Base-by-base conservation (phyloP, 768 basidiomycete genomes). In the Leccinum subtestaceum region DNA sequence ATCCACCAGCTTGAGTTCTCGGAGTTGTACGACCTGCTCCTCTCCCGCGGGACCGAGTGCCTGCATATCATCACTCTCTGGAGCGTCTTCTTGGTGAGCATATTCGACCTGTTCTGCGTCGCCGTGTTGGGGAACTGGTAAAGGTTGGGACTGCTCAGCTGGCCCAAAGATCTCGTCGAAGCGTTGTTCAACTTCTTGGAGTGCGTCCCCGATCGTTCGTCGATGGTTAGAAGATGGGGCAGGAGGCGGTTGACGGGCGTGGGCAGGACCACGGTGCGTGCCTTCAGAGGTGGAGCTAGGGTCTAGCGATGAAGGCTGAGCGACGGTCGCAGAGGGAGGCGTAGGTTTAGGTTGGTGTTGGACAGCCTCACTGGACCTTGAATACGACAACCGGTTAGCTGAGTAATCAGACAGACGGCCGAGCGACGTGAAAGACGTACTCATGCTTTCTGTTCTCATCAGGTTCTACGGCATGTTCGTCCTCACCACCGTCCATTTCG, bases 11-110 rank as follows among this genome's bases (percentile, higher is more conserved):
- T 84, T 88, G 36, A 98, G 84, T 53, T 96, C 88, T 62, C 88
- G 81, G 49, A 97, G 77, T 67, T 88, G 91, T 17, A 90, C 88
- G 12, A 84, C 83, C 69, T 95, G 85, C 64, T 96, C 93, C 49
- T 92, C 87, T 10, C 82, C 86, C 3, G 95, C 88, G 1, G 93
- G 86, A 5, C 93, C 96, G 21, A 98, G 81, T 1, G 95, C 93
- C 73, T 96, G 93, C 84, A 90, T 90, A 34, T 88, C 83, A 56
- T 88, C 76, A 60, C 83, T 84, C 83, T 84, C 78, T 51, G 89
- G 87, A 38, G 87, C 86, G 2, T 89, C 63, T 83, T 57, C 80
- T 80, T 45, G 90, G 74, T 63, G 64, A 2, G 58, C 57, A 72
- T 96, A 93, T 70, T 97, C 92, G 13, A 97, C 72, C 63, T 86